Evolutionary conservation across 2,329 filamentous ascomycete species (phyloP).

Genomic region (Monilinia aucupariae): DNA sequence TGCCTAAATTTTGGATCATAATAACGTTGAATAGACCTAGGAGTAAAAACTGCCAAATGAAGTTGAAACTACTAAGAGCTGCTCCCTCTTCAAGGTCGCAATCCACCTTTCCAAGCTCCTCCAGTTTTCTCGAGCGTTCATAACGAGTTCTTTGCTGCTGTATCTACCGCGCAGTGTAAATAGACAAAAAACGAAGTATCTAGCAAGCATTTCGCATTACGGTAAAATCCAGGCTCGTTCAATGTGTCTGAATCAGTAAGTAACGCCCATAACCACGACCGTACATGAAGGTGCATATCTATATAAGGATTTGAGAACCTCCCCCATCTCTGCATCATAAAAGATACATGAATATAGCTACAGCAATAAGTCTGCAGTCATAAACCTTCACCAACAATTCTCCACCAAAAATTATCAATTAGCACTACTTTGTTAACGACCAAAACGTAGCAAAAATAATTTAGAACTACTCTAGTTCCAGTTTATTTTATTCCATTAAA

Average conservation of each 20-base stretch:
- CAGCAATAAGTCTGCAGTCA: too few species aligned
- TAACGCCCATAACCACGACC: not conserved
- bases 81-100: not conserved
- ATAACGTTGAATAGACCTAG: not conserved
- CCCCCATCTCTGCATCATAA: too few species aligned
- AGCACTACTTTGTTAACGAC: not conserved
- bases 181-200: not conserved
- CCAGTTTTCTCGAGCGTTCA: not conserved
- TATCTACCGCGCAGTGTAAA: too few species aligned
- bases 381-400: too few species aligned
- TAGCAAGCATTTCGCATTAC: not conserved
- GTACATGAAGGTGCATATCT: not conserved
- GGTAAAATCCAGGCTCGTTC: not conserved
- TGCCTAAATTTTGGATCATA: not conserved
- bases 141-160: not conserved
- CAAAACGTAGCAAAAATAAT: not conserved
- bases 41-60: not conserved
- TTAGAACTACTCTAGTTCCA: not conserved
- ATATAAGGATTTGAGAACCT: not conserved
- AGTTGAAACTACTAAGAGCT: too few species aligned
- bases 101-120: not conserved
- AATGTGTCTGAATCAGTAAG: not conserved
- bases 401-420: too few species aligned
- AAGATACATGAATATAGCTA: too few species aligned
- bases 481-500: not conserved